phyloP scores from a whole-genome alignment of 495 filamentous ascomycete species.

The Aspergillus kassunensis region DNA sequence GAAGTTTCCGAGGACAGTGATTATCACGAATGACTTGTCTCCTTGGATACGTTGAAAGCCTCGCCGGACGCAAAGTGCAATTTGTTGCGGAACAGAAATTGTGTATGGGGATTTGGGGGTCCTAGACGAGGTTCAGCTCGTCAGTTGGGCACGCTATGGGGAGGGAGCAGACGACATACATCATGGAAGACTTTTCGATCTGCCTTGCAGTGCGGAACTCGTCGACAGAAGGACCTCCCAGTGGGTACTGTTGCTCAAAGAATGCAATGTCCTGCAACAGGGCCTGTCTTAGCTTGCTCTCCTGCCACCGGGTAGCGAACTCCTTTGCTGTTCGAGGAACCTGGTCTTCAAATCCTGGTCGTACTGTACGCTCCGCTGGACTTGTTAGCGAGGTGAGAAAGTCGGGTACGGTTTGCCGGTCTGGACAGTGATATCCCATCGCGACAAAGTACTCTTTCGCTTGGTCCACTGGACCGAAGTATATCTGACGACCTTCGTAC shows the following conservation, averaged over 20 bases:
- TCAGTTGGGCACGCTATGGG: not conserved
- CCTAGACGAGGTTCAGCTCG: constrained; percentile 7
- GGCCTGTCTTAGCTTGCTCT: constrained; percentile 45
- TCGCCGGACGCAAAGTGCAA: constrained; percentile 47
- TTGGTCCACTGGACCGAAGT: constrained; percentile 57
- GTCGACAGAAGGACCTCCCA: constrained; percentile 35
- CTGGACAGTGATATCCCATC: constrained; percentile 61
- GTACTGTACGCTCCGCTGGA: constrained; percentile 58
- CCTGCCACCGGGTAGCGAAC: constrained; percentile 60
- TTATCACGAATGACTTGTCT: constrained; percentile 70
- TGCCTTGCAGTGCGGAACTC: constrained; percentile 38
- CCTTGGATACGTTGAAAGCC: constrained; percentile 59
- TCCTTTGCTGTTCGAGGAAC: constrained; percentile 70
- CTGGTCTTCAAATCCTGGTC: constrained; percentile 56
- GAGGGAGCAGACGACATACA: not conserved
- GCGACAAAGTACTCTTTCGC: constrained; percentile 62
- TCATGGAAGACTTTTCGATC: constrained; percentile 36
- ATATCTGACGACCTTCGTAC: constrained; percentile 65
- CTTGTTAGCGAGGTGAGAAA: constrained; percentile 75
- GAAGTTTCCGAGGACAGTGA: constrained; percentile 70
- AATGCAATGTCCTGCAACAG: constrained; percentile 52
- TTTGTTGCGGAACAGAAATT: constrained; percentile 41
- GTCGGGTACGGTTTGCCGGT: constrained; percentile 64
- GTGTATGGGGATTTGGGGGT: constrained; percentile 44
- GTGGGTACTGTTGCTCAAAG: constrained; percentile 41